A percentile compares a stretch with the other conserved stretches of the same genome.
Conservation (phyloP, 108 stramenopile species). For the Nannochloropsis gaditana region DNA sequence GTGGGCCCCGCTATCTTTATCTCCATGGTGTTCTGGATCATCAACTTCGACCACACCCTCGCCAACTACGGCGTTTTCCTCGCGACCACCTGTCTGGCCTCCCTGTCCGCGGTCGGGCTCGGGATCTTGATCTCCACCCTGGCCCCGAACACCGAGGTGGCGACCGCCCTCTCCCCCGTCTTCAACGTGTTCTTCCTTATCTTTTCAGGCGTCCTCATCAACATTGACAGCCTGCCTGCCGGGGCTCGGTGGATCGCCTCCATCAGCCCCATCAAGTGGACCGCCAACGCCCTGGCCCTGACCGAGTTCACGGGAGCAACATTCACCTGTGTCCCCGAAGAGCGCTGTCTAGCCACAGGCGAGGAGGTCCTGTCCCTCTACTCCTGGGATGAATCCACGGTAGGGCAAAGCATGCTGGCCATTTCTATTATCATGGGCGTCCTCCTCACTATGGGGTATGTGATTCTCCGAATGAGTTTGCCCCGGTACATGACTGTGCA, state of each 20-base stretch:
- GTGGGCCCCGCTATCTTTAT: not conserved
- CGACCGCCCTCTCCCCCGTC: constrained; percentile 6
- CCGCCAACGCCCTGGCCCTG: not conserved
- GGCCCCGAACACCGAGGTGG: not conserved
- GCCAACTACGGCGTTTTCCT: not conserved
- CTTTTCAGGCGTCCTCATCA: not conserved
- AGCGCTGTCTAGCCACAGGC: constrained; percentile 16
- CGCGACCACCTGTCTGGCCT: not conserved
- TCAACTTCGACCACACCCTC: constrained; percentile 19
- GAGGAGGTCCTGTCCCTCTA: constrained; percentile 7
- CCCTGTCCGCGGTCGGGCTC: not conserved
- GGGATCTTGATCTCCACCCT: not conserved
- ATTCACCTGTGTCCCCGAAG: not conserved
- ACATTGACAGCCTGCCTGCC: not conserved
- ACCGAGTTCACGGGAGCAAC: not conserved
- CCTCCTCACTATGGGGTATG: not conserved
- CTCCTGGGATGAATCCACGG: not conserved
- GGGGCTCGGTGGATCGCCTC: not conserved
- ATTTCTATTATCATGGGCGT: not conserved
- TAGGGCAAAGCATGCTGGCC: not conserved
- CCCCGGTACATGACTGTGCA: not conserved
- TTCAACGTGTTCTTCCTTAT: not conserved
- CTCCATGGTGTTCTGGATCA: not conserved
- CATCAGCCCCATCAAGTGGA: constrained; percentile 15
- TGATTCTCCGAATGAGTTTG: not conserved